Evolutionary conservation across 2,329 filamentous ascomycete species (phyloP).

Genomic region (Thelonectria olida): DNA sequence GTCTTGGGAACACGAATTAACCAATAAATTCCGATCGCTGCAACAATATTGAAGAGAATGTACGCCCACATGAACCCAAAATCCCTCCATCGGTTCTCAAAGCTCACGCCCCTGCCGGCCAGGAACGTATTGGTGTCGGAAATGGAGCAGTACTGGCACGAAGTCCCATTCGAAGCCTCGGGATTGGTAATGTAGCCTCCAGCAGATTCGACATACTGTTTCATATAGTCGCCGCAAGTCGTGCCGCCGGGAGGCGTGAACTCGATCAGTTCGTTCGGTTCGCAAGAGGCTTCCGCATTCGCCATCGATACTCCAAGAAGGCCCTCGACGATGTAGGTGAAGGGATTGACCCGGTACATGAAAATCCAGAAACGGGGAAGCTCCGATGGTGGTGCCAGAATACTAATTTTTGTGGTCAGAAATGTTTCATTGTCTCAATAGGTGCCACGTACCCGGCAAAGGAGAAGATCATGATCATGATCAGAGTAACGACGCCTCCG

Average conservation of each 20-base stretch:
- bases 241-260: conserved; percentile 8
- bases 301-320: conserved; percentile 18
- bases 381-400: conserved; percentile 9
- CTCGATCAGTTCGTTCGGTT: conserved; percentile 17
- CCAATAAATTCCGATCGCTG: conserved; percentile 59
- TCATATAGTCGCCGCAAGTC: conserved; percentile 18
- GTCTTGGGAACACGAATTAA: conserved; percentile 46
- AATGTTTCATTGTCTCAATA: not conserved
- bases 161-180: not conserved
- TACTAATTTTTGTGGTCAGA: not conserved
- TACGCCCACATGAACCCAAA: conserved; percentile 63
- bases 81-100: conserved; percentile 62
- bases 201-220: conserved; percentile 2
- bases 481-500: conserved; percentile 69
- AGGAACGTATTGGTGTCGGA: conserved; percentile 51
- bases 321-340: conserved; percentile 24
- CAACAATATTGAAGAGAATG: conserved; percentile 59
- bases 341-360: conserved; percentile 23
- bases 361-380: conserved; percentile 25
- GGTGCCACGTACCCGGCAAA: conserved; percentile 52
- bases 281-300: conserved; percentile 10
- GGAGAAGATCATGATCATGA: conserved; percentile 68
- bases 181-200: conserved; percentile 16
- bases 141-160: conserved; percentile 56
- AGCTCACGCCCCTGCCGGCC: conserved; percentile 52